A percentile compares a stretch with the other conserved stretches of the same genome.
Conservation (phyloP, 1,139 yeast species). For the Torulaspora globosa region DNA sequence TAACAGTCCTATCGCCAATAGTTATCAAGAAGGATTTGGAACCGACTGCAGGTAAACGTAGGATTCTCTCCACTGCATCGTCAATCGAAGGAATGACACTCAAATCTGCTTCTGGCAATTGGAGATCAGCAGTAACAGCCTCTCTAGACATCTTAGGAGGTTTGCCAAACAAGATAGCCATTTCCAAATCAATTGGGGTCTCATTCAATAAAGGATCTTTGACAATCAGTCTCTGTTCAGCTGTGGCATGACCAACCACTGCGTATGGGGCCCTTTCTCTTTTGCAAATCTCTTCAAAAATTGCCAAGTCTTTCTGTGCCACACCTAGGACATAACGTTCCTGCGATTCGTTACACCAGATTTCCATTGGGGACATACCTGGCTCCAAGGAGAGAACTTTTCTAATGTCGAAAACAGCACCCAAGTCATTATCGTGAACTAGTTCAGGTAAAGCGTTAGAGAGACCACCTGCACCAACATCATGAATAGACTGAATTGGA, state of each 20-base stretch:
- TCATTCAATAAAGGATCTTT: conserved; percentile 70
- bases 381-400: conserved; percentile 89
- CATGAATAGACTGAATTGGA: conserved; percentile 95
- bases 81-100: conserved; percentile 40
- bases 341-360: conserved; percentile 99
- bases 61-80: conserved; percentile 79
- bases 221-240: conserved; percentile 75
- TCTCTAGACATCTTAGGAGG: conserved; percentile 91
- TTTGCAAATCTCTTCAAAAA: conserved; percentile 74
- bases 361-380: conserved; percentile 99
- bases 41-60: conserved; percentile 90
- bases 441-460: conserved; percentile 96
- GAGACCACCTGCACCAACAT: conserved; percentile 99
- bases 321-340: conserved; percentile 96
- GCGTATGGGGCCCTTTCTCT: conserved; percentile 97
- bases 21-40: conserved; percentile 93
- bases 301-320: conserved; percentile 67
- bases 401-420: conserved; percentile 89
- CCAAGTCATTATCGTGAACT: conserved; percentile 93
- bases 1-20: conserved; percentile 94
- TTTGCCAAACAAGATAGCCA: conserved; percentile 95
- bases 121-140: conserved; percentile 62
- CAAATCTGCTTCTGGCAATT: conserved; percentile 49
- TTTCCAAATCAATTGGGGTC: conserved; percentile 92
- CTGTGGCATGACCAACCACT: conserved; percentile 91